Evolutionary conservation across 805 yeast genomes (phyloP).

Genomic region (Pichia pseudocactophila): DNA sequence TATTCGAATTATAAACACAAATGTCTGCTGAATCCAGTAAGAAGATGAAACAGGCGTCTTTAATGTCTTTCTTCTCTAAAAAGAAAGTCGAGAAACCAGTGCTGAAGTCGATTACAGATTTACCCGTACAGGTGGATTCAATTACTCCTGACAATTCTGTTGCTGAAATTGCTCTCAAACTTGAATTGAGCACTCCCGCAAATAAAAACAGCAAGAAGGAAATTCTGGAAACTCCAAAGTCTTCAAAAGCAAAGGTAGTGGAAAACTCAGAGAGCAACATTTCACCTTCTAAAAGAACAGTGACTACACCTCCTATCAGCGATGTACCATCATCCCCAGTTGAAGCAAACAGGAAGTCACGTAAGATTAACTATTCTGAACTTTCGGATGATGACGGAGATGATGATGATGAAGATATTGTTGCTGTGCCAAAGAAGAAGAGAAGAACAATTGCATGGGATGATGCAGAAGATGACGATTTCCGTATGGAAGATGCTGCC

Average conservation of each 20-base stretch:
- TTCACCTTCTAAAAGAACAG: background rate
- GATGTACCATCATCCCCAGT: constrained; percentile 18
- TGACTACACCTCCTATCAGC: background rate
- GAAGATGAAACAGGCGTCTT: constrained; percentile 20
- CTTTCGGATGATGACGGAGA: constrained; percentile 15
- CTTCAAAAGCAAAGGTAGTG: background rate
- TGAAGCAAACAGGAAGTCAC: constrained; percentile 3
- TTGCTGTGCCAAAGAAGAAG: constrained; percentile 5
- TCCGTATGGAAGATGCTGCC: constrained; percentile 9
- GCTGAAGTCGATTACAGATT: no score
- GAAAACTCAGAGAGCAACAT: no score
- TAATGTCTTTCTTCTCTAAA: constrained; percentile 25
- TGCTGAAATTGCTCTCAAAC: constrained; percentile 6
- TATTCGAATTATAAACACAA: background rate
- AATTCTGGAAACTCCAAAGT: constrained; percentile 11
- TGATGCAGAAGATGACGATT: constrained; percentile 19
- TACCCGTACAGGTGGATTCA: constrained; percentile 5
- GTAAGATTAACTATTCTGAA: constrained; percentile 17
- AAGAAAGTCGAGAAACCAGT: constrained; percentile 2
- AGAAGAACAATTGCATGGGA: constrained; percentile 12
- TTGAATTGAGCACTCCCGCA: background rate
- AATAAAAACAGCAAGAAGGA: background rate
- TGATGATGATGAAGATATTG: constrained; percentile 11
- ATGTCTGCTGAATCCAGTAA: background rate
- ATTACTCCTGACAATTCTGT: constrained; percentile 24